Conservation (phyloP, 768 basidiomycete genomes). For the Pleurotus tuber-regium region DNA sequence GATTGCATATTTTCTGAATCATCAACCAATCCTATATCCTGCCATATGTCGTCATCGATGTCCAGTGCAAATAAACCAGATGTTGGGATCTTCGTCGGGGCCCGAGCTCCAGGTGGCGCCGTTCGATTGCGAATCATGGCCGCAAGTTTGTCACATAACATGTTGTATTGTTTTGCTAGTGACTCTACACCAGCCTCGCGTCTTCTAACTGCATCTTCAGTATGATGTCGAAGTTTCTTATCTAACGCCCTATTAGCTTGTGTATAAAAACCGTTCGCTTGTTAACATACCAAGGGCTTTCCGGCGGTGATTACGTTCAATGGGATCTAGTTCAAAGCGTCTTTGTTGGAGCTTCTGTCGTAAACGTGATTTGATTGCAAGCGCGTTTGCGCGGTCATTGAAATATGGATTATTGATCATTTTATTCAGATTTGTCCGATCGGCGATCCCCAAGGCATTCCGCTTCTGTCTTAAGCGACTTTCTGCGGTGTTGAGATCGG, state of each 20-base stretch:
- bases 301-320: conserved; percentile 7
- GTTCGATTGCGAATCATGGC: conserved; percentile 15
- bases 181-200: conserved; percentile 17
- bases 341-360: conserved; percentile 15
- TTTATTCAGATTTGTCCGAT: not conserved
- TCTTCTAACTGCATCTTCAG: conserved; percentile 12
- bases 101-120: conserved; percentile 17
- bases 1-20: conserved; percentile 16
- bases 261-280: not conserved
- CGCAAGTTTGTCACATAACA: conserved; percentile 17
- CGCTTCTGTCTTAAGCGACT: not conserved
- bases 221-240: conserved; percentile 18
- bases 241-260: conserved; percentile 6
- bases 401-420: not conserved
- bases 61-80: conserved; percentile 23
- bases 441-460: not conserved
- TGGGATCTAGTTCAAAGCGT: conserved; percentile 17
- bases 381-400: conserved; percentile 12
- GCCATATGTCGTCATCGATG: conserved; percentile 29
- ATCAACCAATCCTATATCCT: conserved; percentile 24
- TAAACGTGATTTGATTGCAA: conserved; percentile 15
- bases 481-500: not conserved
- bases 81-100: conserved; percentile 16
- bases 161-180: conserved; percentile 19
- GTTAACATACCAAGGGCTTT: conserved; percentile 16